A percentile compares a stretch with the other conserved stretches of the same genome.
Evolutionary conservation across 176 grass and related monocot species (phyloP).

Genomic region (Rhynchospora pubera): DNA sequence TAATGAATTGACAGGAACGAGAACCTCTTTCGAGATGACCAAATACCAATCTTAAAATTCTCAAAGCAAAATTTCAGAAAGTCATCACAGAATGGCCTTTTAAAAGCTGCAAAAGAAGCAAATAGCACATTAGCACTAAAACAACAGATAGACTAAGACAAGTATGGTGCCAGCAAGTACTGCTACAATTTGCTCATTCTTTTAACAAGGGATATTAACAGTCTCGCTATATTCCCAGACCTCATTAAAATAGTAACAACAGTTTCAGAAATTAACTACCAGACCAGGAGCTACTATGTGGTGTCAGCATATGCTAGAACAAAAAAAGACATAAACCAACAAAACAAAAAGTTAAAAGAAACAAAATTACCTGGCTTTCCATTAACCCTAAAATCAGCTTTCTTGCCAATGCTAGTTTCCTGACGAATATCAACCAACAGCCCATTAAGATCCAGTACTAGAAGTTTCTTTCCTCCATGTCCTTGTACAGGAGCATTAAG

Average conservation of each 20-base stretch:
- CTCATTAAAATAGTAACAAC: neutral
- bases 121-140: constrained; percentile 10
- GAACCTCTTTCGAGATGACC: constrained; percentile 33
- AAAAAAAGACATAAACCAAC: constrained; percentile 1
- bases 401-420: constrained; percentile 13
- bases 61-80: constrained; percentile 44
- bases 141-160: neutral
- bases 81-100: constrained; percentile 47
- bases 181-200: neutral
- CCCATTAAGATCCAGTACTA: constrained; percentile 92
- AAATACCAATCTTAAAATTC: constrained; percentile 42
- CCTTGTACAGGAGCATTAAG: neutral
- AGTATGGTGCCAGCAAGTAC: neutral
- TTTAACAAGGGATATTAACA: neutral
- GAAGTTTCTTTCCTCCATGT: constrained; percentile 50
- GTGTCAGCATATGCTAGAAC: neutral
- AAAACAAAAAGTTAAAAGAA: constrained; percentile 14
- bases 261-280: neutral
- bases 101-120: constrained; percentile 32
- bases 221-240: neutral
- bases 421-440: constrained; percentile 73
- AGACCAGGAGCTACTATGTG: neutral
- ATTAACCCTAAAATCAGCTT: constrained; percentile 43
- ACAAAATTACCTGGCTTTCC: constrained; percentile 52
- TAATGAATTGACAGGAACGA: neutral